phyloP scores from a whole-genome alignment of 1,139 yeast species.

The Blastobotrys arbuscula region DNA sequence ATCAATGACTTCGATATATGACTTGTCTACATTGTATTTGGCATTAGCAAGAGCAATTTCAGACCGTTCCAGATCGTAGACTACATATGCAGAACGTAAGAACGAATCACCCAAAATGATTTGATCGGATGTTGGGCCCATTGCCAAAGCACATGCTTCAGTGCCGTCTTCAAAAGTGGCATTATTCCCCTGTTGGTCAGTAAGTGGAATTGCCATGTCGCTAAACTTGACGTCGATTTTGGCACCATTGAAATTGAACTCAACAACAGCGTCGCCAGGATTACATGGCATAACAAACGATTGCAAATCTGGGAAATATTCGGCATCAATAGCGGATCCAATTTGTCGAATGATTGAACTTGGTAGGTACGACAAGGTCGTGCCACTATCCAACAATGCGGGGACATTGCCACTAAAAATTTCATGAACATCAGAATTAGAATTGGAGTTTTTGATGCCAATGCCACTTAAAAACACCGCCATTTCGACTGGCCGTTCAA shows the following conservation, averaged over 20 bases:
- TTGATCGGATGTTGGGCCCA: conserved; percentile 52
- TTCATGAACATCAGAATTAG: not conserved
- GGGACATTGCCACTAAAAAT: conserved; percentile 8
- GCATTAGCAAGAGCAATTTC: conserved; percentile 67
- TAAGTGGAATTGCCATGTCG: conserved; percentile 8
- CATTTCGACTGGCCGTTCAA: conserved; percentile 21
- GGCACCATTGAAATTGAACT: conserved; percentile 30
- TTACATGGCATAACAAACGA: conserved; percentile 18
- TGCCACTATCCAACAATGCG: conserved; percentile 56
- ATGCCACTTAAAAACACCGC: conserved; percentile 20
- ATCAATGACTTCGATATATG: conserved; percentile 25
- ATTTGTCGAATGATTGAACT: conserved; percentile 20
- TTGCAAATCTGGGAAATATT: conserved; percentile 10
- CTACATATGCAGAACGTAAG: conserved; percentile 60
- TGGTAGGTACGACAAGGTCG: conserved; percentile 57
- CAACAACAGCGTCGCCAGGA: conserved; percentile 17
- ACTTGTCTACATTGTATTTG: conserved; percentile 20
- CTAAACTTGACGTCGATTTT: conserved; percentile 25
- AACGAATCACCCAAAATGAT: conserved; percentile 59
- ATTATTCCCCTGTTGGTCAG: conserved; percentile 14
- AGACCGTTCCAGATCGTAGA: conserved; percentile 59
- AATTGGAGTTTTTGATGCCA: conserved; percentile 9
- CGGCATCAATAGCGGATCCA: conserved; percentile 15
- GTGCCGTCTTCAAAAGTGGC: conserved; percentile 23
- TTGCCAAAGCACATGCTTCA: conserved; percentile 39